Evolutionary conservation across 108 stramenopile genomes (phyloP), one percentile per base, ranked within the genome.

Genomic region (Thalassiosira profunda): DNA sequence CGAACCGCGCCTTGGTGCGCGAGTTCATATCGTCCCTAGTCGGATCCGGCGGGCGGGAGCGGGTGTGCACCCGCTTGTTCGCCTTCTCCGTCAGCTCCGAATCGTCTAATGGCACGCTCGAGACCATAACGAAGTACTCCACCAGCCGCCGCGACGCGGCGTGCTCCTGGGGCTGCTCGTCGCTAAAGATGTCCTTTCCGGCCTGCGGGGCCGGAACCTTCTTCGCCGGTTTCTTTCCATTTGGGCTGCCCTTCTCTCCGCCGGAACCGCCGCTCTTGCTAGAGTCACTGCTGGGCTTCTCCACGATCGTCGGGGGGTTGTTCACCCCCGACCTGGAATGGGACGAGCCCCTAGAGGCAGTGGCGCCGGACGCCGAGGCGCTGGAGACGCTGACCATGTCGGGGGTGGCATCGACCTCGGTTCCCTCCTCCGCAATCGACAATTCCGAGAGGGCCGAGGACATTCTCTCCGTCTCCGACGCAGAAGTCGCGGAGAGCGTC

Each of bases 91-190:
- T 17, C 47, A 57, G 21, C 30, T 28, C 20, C 30, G 26, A 10
- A 67, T 11, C 28, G 31, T 24, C 26, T 40, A 52, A 10, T 9
- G 84, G 78, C 43, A 81, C 71, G 47, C 82, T 78, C 18, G 85
- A 79, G 25, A 95, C 79, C 46, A 93, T 84, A 24, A 91, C 71
- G 70, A 95, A 95, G 58, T 95, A 95, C 59, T 95, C 94, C 21
- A 95, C 91, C 21, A 95, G 79, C 34, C 94, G 79, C 21, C 58
- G 18, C 33, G 57, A 53, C 33, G 34, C 15, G n/a, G n/a, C n/a
- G n/a, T n/a, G n/a, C n/a, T n/a, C n/a, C n/a, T n/a, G n/a, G n/a
- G n/a, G n/a, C n/a, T n/a, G n/a, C n/a, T n/a, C n/a, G n/a, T n/a
- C n/a, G n/a, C n/a, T 47, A 34, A 54, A 26, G 17, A 30, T 29